A percentile compares a stretch with the other conserved stretches of the same genome.
Conservation (phyloP, 108 stramenopile species). For the Phaeodactylum tricornutum region DNA sequence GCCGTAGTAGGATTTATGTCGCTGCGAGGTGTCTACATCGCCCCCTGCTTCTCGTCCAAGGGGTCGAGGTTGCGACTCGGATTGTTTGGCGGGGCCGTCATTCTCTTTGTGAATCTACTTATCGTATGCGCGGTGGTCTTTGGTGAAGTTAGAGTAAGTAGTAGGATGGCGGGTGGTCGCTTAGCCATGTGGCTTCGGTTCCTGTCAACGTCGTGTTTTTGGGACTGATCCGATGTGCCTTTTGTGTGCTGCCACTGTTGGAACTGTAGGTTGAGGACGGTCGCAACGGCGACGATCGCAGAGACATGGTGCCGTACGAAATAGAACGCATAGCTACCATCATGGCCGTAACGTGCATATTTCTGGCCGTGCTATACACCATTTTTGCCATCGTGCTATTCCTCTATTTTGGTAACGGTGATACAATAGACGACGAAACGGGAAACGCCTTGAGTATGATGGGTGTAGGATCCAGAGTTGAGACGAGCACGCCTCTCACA, state of each 20-base stretch:
- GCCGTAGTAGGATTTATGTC: constrained; percentile 78
- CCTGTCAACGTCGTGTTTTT: not conserved
- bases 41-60: constrained; percentile 54
- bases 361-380: constrained; percentile 60
- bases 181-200: not conserved
- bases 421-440: not conserved
- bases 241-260: not conserved
- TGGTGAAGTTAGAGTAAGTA: constrained; percentile 73
- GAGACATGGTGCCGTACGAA: constrained; percentile 38
- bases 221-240: not conserved
- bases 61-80: constrained; percentile 45
- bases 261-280: constrained; percentile 19
- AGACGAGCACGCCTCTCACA: no score
- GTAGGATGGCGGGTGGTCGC: not conserved
- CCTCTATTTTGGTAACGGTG: constrained; percentile 21
- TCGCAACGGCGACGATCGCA: constrained; percentile 30
- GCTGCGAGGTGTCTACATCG: constrained; percentile 68
- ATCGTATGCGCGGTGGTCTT: constrained; percentile 72
- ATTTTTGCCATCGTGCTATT: constrained; percentile 59
- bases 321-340: constrained; percentile 73
- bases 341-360: constrained; percentile 66
- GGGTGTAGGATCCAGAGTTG: no score
- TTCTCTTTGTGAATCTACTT: constrained; percentile 73
- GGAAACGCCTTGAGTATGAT: no score
- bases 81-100: constrained; percentile 68